These are phyloP conservation scores for Nicotiana rustica DNA, from an alignment of 305 asterid genomes.

Conservation along the genomic window DNA sequence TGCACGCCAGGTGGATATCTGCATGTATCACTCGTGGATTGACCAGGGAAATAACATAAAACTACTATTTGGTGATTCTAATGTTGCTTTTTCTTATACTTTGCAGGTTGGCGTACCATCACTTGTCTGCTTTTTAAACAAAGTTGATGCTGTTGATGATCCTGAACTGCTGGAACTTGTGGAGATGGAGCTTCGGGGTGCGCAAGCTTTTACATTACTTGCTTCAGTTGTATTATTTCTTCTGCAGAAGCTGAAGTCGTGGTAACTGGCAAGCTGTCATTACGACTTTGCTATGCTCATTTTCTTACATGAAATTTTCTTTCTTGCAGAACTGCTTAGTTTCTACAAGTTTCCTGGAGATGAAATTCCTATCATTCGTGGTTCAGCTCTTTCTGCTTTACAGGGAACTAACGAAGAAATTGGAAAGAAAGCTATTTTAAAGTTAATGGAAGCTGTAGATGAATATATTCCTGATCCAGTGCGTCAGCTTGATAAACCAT, in stretches of 20 bases:
- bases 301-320: constrained; percentile 33
- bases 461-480: too few species aligned
- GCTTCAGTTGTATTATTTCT: not conserved
- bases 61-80: constrained; percentile 8
- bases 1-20: not conserved
- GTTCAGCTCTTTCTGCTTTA: too few species aligned
- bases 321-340: constrained; percentile 60
- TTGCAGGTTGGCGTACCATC: constrained; percentile 97
- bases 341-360: too few species aligned
- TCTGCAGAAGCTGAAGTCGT: constrained; percentile 2
- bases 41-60: constrained; percentile 1
- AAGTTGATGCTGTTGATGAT: constrained; percentile 97
- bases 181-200: constrained; percentile 99
- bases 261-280: constrained; percentile 1
- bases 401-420: too few species aligned
- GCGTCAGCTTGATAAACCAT: too few species aligned
- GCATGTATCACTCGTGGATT: constrained; percentile 35
- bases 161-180: constrained; percentile 96
- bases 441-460: too few species aligned
- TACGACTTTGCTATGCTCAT: constrained; percentile 26
- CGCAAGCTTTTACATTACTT: constrained; percentile 34
- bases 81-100: constrained; percentile 34
- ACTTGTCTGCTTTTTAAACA: constrained; percentile 96
- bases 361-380: too few species aligned
- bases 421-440: too few species aligned